Evolutionary conservation across 2,329 filamentous ascomycete genomes (phyloP).

Genomic region (Aureobasidium sp.): DNA sequence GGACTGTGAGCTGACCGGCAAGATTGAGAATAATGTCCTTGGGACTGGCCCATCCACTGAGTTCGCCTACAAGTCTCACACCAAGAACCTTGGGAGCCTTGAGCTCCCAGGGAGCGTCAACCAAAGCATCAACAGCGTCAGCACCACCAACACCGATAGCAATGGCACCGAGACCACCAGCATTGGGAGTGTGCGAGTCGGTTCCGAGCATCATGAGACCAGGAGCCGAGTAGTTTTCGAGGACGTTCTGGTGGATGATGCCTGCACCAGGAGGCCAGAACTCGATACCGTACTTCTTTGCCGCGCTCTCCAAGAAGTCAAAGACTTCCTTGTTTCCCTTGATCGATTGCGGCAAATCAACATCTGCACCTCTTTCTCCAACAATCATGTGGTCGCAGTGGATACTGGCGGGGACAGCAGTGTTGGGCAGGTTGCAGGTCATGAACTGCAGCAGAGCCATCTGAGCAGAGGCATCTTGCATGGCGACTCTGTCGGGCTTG

Average conservation of each 20-base stretch:
- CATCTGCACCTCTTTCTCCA: constrained; percentile 90
- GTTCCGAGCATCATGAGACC: constrained; percentile 99
- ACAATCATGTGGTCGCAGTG: constrained; percentile 99
- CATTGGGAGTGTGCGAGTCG: constrained; percentile 98
- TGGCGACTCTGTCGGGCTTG: constrained; percentile 96
- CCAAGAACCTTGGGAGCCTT: constrained; percentile 98
- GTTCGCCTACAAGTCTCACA: constrained; percentile 90
- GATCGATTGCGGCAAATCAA: constrained; percentile 93
- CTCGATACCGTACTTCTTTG: constrained; percentile 99
- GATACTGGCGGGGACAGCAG: constrained; percentile 94
- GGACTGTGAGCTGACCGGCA: constrained; percentile 96
- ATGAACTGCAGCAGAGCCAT: constrained; percentile 99
- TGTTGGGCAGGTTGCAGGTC: constrained; percentile 96
- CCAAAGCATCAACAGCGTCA: constrained; percentile 99
- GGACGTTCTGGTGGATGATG: constrained; percentile 99
- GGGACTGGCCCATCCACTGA: constrained; percentile 92
- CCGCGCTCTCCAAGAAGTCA: constrained; percentile 93
- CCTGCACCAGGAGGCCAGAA: constrained; percentile 99
- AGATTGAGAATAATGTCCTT: constrained; percentile 99
- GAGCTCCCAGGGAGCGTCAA: constrained; percentile 96
- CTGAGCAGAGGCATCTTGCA: constrained; percentile 99
- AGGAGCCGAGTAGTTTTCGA: constrained; percentile 99
- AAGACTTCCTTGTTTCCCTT: constrained; percentile 99
- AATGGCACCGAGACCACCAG: constrained; percentile 93
- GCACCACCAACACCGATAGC: constrained; percentile 98